phyloP scores from a whole-genome alignment of 345 rosid genomes.

The Lepidium aucheri region DNA sequence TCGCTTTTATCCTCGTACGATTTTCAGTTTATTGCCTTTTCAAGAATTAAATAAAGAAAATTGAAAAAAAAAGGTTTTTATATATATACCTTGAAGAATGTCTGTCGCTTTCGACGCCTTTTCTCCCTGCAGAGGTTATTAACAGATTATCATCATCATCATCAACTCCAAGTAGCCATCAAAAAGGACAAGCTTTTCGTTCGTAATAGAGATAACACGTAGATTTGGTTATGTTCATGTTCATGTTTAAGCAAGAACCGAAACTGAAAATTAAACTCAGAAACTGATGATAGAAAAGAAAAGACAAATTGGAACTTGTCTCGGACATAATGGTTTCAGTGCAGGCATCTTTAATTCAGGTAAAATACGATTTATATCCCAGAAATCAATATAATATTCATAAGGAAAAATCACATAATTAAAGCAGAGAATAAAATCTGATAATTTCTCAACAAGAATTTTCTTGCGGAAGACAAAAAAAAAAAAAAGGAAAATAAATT shows the following conservation, averaged over 20 bases:
- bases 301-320: conserved; percentile 65
- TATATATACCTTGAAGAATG: conserved; percentile 56
- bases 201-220: background rate
- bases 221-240: background rate
- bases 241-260: conserved; percentile 18
- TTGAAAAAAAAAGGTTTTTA: background rate
- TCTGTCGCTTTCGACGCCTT: conserved; percentile 80
- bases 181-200: conserved; percentile 4
- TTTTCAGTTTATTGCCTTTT: conserved; percentile 30
- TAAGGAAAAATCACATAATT: background rate
- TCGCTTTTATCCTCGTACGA: conserved; percentile 28
- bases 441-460: conserved; percentile 22
- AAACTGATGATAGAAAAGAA: conserved; percentile 27
- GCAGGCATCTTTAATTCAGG: conserved; percentile 33
- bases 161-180: conserved; percentile 11
- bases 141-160: conserved; percentile 25
- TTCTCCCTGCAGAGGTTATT: conserved; percentile 57
- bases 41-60: conserved; percentile 28
- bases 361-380: conserved; percentile 18
- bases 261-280: conserved; percentile 13
- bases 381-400: conserved; percentile 27
- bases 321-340: conserved; percentile 41
- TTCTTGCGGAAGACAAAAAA: background rate
- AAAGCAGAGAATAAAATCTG: conserved; percentile 23
- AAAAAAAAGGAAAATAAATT: background rate